A percentile compares a stretch with the other conserved stretches of the same genome.
phyloP scores from a whole-genome alignment of 2,329 filamentous ascomycete species.

The Monascus ruber region DNA sequence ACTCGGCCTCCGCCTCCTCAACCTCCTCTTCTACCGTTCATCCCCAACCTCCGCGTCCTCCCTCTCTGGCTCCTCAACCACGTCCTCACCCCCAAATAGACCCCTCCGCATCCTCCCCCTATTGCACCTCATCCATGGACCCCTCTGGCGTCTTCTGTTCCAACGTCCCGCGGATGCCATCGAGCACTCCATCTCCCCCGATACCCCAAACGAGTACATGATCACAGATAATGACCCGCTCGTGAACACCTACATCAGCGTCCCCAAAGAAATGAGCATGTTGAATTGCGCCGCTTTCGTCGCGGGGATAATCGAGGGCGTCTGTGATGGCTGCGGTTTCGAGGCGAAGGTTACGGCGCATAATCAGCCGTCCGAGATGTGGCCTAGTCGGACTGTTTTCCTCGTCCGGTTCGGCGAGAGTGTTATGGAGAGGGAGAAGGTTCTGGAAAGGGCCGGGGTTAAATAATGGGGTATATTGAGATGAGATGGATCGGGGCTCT shows the following conservation, averaged over 20 bases:
- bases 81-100: slow-evolving; percentile 56
- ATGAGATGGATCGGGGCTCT: too few species aligned
- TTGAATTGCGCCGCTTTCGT: slow-evolving; percentile 94
- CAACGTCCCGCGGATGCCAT: slow-evolving; percentile 80
- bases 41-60: slow-evolving; percentile 70
- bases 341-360: slow-evolving; percentile 84
- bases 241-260: slow-evolving; percentile 85
- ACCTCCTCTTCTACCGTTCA: slow-evolving; percentile 81
- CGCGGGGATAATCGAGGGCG: slow-evolving; percentile 87
- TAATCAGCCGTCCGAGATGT: slow-evolving; percentile 64
- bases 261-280: slow-evolving; percentile 91
- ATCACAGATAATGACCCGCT: slow-evolving; percentile 96
- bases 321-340: slow-evolving; percentile 88
- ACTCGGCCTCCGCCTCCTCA: slow-evolving; percentile 85
- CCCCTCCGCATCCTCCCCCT: slow-evolving; percentile 83
- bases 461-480: slow-evolving; percentile 21
- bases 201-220: slow-evolving; percentile 93
- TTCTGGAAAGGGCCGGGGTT: slow-evolving; percentile 52
- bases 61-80: slow-evolving; percentile 69
- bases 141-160: slow-evolving; percentile 87
- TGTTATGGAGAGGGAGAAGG: slow-evolving; percentile 82
- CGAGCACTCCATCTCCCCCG: slow-evolving; percentile 72
- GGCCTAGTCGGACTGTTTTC: slow-evolving; percentile 94
- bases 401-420: slow-evolving; percentile 84
- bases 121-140: slow-evolving; percentile 89